Percentiles rank a stretch among this genome's conserved stretches.
These are phyloP conservation scores for Blastobotrys indianensis DNA, from an alignment of 1,139 yeast genomes.

Conservation along the genomic window DNA sequence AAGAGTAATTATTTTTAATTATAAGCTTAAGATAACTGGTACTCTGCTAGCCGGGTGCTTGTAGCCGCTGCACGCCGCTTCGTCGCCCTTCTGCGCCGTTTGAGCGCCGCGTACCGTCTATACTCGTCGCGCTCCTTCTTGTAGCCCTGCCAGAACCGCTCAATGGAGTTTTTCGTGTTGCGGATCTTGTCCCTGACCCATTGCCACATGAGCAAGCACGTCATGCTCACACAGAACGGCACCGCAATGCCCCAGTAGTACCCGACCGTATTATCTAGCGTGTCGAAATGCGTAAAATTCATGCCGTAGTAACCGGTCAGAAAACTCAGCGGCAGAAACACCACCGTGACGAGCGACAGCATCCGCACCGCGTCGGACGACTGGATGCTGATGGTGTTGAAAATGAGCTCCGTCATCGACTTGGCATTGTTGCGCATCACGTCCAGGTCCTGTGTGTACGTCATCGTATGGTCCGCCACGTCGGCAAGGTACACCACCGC, in stretches of 20 bases:
- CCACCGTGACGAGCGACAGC: slow-evolving; percentile 47
- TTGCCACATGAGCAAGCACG: slow-evolving; percentile 28
- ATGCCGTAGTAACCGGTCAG: slow-evolving; percentile 56
- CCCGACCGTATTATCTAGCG: slow-evolving; percentile 38
- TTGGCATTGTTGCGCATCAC: slow-evolving; percentile 47
- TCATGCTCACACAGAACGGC: slow-evolving; percentile 42
- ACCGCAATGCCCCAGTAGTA: slow-evolving; percentile 49
- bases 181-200: slow-evolving; percentile 18
- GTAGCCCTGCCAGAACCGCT: background rate
- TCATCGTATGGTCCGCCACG: slow-evolving; percentile 47
- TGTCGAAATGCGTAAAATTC: slow-evolving; percentile 48
- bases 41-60: background rate
- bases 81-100: background rate
- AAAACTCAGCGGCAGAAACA: slow-evolving; percentile 49
- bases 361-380: slow-evolving; percentile 48
- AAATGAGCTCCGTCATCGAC: slow-evolving; percentile 44
- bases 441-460: slow-evolving; percentile 46
- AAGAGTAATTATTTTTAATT: slow-evolving; percentile 21
- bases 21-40: background rate
- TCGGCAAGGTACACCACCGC: slow-evolving; percentile 45
- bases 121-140: slow-evolving; percentile 1
- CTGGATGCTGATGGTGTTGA: slow-evolving; percentile 48
- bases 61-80: background rate
- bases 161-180: slow-evolving; percentile 3
- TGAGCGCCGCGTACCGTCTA: background rate